Evolutionary conservation across 2,329 filamentous ascomycete genomes (phyloP).

Genomic region (Botryotinia narcissicola): DNA sequence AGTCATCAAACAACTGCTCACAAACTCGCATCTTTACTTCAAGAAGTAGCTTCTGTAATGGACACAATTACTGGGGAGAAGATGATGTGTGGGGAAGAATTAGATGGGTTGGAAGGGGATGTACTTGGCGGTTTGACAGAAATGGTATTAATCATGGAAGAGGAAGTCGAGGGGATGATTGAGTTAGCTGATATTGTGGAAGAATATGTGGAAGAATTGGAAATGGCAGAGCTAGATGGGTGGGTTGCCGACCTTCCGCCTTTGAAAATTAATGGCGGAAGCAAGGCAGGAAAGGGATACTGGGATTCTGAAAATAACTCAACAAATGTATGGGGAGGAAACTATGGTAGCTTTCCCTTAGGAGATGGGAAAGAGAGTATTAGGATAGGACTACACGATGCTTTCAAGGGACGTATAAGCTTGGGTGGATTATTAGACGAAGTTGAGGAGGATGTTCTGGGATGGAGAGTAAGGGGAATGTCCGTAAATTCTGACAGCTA

Average conservation of each 20-base stretch:
- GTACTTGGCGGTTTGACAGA: constrained; percentile 16
- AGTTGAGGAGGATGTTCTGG: constrained; percentile 12
- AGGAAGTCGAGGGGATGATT: constrained; percentile 17
- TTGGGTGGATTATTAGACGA: constrained; percentile 10
- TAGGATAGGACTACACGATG: neutral
- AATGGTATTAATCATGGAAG: constrained; percentile 17
- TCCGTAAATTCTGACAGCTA: neutral
- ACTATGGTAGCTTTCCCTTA: neutral
- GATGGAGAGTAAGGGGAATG: constrained; percentile 7
- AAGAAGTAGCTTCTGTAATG: constrained; percentile 17
- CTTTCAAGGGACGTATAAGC: neutral
- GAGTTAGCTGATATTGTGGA: constrained; percentile 13
- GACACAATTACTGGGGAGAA: constrained; percentile 13
- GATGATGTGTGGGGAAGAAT: constrained; percentile 17
- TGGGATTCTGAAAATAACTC: neutral
- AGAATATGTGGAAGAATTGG: constrained; percentile 18
- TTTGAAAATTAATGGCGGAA: neutral
- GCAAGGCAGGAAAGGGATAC: neutral
- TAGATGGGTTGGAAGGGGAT: constrained; percentile 4
- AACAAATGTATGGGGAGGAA: neutral
- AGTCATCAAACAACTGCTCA: constrained; percentile 7
- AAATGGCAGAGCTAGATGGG: constrained; percentile 7
- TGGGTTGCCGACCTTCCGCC: neutral
- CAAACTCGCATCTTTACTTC: constrained; percentile 11
- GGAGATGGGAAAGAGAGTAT: neutral